phyloP scores from a whole-genome alignment of 1,284 basidiomycete species.

The Sanguinoderma infundibulare region DNA sequence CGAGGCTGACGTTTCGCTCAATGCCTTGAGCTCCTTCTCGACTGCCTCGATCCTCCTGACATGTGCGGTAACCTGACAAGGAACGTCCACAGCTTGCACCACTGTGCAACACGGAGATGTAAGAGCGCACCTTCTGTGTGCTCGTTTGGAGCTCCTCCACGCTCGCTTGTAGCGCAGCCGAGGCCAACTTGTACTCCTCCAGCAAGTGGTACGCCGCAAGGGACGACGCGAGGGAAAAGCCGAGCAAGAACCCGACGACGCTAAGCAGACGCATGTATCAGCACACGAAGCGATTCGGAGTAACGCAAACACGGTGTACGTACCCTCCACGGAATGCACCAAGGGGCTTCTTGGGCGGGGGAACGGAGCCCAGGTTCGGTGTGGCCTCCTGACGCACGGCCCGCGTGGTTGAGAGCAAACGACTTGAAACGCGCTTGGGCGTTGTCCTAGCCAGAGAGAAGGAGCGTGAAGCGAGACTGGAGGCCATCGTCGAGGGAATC shows the following conservation, averaged over 20 bases:
- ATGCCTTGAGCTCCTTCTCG: slow-evolving; percentile 84
- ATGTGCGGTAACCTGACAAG: slow-evolving; percentile 76
- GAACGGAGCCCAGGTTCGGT: slow-evolving; percentile 59
- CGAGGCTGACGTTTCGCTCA: slow-evolving; percentile 66
- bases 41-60: slow-evolving; percentile 85
- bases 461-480: slow-evolving; percentile 39
- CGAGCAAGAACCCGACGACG: slow-evolving; percentile 87
- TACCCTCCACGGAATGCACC: slow-evolving; percentile 88
- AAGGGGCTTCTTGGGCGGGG: slow-evolving; percentile 75
- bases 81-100: not conserved
- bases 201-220: slow-evolving; percentile 87
- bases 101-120: not conserved
- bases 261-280: slow-evolving; percentile 42
- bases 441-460: slow-evolving; percentile 40
- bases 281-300: not conserved
- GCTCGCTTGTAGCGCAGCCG: slow-evolving; percentile 81
- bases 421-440: slow-evolving; percentile 19
- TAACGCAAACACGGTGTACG: slow-evolving; percentile 30
- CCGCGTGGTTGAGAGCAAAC: slow-evolving; percentile 42
- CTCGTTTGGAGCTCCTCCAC: slow-evolving; percentile 86
- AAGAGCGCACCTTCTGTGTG: slow-evolving; percentile 72
- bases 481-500: slow-evolving; percentile 42
- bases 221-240: slow-evolving; percentile 85
- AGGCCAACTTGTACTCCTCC: slow-evolving; percentile 90
- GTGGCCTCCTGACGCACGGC: slow-evolving; percentile 49